Evolutionary conservation across 768 basidiomycete genomes (phyloP).

Genomic region (Pisolithus tinctorius): DNA sequence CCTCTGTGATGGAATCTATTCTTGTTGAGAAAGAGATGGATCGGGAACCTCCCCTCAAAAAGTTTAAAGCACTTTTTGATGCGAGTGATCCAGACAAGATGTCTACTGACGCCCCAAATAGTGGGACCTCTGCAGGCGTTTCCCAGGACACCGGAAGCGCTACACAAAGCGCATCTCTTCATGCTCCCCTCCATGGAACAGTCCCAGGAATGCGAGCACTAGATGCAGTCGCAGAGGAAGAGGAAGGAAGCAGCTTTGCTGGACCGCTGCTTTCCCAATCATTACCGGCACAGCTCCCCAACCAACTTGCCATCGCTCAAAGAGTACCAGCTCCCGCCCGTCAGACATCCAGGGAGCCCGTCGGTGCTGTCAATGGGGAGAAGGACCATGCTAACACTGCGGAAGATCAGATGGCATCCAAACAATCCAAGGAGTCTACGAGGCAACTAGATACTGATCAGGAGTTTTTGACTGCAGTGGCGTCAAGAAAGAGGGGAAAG

Average conservation of each 20-base stretch:
- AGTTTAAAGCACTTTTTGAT: slow-evolving; percentile 66
- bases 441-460: slow-evolving; percentile 47
- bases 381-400: slow-evolving; percentile 22
- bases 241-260: slow-evolving; percentile 35
- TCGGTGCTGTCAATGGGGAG: not conserved
- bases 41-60: slow-evolving; percentile 56
- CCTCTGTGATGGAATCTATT: slow-evolving; percentile 12
- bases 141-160: slow-evolving; percentile 15
- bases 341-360: not conserved
- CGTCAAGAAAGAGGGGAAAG: slow-evolving; percentile 65
- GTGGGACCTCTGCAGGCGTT: slow-evolving; percentile 8
- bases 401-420: slow-evolving; percentile 1
- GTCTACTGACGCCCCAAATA: slow-evolving; percentile 18
- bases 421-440: slow-evolving; percentile 5
- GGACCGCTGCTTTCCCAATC: not conserved
- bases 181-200: not conserved
- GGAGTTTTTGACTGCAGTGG: slow-evolving; percentile 65
- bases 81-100: slow-evolving; percentile 48
- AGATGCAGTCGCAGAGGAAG: slow-evolving; percentile 47
- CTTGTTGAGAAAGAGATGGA: slow-evolving; percentile 9
- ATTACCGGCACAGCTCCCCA: not conserved
- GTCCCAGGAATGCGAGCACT: slow-evolving; percentile 10
- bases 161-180: slow-evolving; percentile 19
- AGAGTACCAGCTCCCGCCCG: not conserved
- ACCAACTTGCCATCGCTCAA: not conserved